These are phyloP conservation scores for Gloeostereum incarnatum DNA, from an alignment of 768 basidiomycete genomes.

Conservation along the genomic window DNA sequence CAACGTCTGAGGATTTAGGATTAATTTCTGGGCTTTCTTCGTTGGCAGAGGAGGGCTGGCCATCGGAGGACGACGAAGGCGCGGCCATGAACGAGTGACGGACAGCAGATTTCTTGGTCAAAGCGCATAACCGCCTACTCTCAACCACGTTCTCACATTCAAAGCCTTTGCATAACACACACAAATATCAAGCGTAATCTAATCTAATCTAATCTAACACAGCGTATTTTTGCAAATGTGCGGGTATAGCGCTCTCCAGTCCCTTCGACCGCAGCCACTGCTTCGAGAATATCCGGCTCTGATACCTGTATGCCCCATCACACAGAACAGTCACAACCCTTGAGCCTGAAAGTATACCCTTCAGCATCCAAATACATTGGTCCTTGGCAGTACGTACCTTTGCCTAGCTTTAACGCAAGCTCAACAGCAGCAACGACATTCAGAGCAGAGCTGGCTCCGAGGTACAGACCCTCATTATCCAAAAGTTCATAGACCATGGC, in stretches of 20 bases:
- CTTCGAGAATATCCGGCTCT: slow-evolving; percentile 91
- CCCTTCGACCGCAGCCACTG: slow-evolving; percentile 83
- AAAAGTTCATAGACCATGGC: slow-evolving; percentile 90
- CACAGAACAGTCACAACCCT: slow-evolving; percentile 84
- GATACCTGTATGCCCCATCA: slow-evolving; percentile 97
- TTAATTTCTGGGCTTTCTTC: background rate
- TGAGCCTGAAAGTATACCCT: slow-evolving; percentile 43
- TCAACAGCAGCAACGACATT: slow-evolving; percentile 94
- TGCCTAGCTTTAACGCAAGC: slow-evolving; percentile 76
- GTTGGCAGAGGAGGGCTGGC: slow-evolving; percentile 1
- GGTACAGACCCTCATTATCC: slow-evolving; percentile 87
- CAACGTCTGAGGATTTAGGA: background rate
- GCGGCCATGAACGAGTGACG: slow-evolving; percentile 6
- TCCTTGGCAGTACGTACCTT: slow-evolving; percentile 35
- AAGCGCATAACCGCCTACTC: background rate
- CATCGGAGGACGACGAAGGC: slow-evolving; percentile 4
- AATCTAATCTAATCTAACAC: slow-evolving; percentile 56
- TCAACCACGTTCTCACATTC: background rate
- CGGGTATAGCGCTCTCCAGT: slow-evolving; percentile 70
- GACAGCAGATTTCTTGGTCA: slow-evolving; percentile 2
- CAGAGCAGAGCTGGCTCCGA: slow-evolving; percentile 89
- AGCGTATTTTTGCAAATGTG: slow-evolving; percentile 79
- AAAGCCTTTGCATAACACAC: background rate
- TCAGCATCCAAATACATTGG: slow-evolving; percentile 1
- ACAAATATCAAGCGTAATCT: background rate